Percentiles rank a stretch among this genome's conserved stretches.
Conservation (phyloP, 495 filamentous ascomycete genomes). For the Aspergillus baeticus region DNA sequence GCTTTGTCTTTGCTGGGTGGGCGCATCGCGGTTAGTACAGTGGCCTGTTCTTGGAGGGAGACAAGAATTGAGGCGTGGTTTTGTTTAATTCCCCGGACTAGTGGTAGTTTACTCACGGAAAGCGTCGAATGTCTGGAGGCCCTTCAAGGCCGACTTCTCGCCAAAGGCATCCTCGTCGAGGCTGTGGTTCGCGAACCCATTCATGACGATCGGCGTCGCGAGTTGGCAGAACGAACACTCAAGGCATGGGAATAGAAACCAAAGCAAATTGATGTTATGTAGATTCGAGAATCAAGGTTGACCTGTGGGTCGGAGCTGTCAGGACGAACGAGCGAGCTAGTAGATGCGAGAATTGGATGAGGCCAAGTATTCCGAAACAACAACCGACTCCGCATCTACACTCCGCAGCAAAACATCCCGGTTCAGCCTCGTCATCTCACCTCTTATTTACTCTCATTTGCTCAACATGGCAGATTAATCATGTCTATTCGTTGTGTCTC, state of each 20-base stretch:
- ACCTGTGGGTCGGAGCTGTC: slow-evolving; percentile 4
- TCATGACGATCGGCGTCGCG: slow-evolving; percentile 48
- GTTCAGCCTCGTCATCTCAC: not conserved
- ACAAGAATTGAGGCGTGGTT: not conserved
- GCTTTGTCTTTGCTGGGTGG: slow-evolving; percentile 82
- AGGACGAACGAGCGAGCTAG: not conserved
- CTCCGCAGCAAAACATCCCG: slow-evolving; percentile 1
- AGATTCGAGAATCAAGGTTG: not conserved
- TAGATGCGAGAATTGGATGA: slow-evolving; percentile 26
- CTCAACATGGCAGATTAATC: slow-evolving; percentile 2
- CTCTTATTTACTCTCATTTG: not conserved
- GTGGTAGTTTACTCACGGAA: slow-evolving; percentile 68
- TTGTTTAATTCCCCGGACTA: not conserved
- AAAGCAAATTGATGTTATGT: slow-evolving; percentile 9
- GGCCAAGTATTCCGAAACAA: slow-evolving; percentile 37
- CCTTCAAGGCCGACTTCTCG: slow-evolving; percentile 60
- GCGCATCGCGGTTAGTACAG: not conserved
- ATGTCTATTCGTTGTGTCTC: slow-evolving; percentile 6
- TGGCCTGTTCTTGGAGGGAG: slow-evolving; percentile 1
- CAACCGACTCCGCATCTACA: slow-evolving; percentile 4
- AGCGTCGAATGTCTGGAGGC: slow-evolving; percentile 87
- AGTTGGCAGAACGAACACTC: slow-evolving; percentile 4
- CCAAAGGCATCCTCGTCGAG: slow-evolving; percentile 79
- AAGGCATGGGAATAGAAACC: slow-evolving; percentile 26
- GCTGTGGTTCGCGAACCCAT: slow-evolving; percentile 67